Base-by-base conservation (phyloP, 148 eudicot species). In the Camellia japonica region DNA sequence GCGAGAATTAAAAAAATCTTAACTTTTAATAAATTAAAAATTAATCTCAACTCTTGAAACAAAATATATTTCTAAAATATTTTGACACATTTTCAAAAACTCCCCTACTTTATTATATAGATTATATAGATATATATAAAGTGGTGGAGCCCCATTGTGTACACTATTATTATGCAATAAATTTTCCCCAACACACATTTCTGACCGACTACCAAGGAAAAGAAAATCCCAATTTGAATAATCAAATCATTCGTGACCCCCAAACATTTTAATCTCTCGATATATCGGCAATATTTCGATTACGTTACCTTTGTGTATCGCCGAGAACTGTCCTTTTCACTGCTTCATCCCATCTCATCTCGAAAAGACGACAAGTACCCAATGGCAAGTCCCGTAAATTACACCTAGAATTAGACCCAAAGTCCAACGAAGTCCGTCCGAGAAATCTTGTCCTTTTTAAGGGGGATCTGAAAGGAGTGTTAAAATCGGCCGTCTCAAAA, bases 371-470 rank as follows among this genome's bases (percentile, higher is more conserved):
- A 13, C 59, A 55, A 55, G 59, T 6, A 60, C 12, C 78, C 14
- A 7, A 38, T 77, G 80, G 80, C 80, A 77, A 41, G 9, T 54
- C 0, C 12, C 14, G 80, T 77, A 77, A 77, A 20, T 46, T 20
- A 0, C 7, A 0, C 10, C 6, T 3, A 30, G 54, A 65, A 9
- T 3, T 3, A 16, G 13, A 9, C 60, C 80, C 43, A 15, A 77
- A 16, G 14, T 6, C 41, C 5, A 52, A 51, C n/a, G 42, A 30
- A 11, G 42, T 15, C 51, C 55, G 54, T 38, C 73, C 62, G 47
- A 67, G 71, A 66, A 59, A 77, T 56, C 72, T 75, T 77, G 80
- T 77, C 80, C 63, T 49, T 67, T 77, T 49, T 65, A 23, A 63
- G 72, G 47, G 80, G 80, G 47, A 77, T 66, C 72, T 54, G 51